Evolutionary conservation across 2,329 filamentous ascomycete genomes (phyloP).

Genomic region (Penicillium sp.): DNA sequence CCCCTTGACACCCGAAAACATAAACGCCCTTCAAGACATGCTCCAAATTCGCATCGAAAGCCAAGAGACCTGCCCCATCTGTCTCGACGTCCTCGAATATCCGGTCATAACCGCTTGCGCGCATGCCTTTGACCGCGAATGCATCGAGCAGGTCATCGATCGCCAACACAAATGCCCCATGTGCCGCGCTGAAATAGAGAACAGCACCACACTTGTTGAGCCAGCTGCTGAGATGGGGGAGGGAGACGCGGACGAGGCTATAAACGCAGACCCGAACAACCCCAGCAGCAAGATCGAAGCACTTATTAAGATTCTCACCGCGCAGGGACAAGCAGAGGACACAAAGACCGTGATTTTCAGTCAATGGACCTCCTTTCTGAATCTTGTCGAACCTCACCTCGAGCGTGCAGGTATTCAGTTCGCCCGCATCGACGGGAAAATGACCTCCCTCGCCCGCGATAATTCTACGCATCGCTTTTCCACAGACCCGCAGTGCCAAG

Average conservation of each 20-base stretch:
- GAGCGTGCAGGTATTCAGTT: conserved; percentile 64
- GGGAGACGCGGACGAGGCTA: conserved; percentile 44
- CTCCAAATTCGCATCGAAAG: conserved; percentile 77
- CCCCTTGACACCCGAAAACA: conserved; percentile 73
- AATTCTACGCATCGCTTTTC: conserved; percentile 70
- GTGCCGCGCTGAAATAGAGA: conserved; percentile 72
- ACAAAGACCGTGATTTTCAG: conserved; percentile 84
- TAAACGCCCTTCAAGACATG: conserved; percentile 72
- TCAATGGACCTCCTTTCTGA: conserved; percentile 79
- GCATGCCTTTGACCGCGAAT: conserved; percentile 76
- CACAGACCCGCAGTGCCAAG: conserved; percentile 67
- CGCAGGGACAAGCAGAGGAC: conserved; percentile 65
- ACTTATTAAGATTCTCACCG: conserved; percentile 74
- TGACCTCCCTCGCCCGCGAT: conserved; percentile 74
- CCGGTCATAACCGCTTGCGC: conserved; percentile 86
- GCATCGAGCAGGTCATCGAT: conserved; percentile 75
- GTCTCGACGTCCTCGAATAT: conserved; percentile 71
- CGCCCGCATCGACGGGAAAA: conserved; percentile 79
- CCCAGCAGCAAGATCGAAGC: conserved; percentile 84
- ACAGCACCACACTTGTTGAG: conserved; percentile 66
- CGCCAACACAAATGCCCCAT: conserved; percentile 82
- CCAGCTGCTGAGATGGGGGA: conserved; percentile 64
- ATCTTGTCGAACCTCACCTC: conserved; percentile 74
- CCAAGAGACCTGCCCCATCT: conserved; percentile 83
- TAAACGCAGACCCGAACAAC: conserved; percentile 64